Base-by-base conservation (phyloP, 75 land plant species). In the Cupressus sempervirens region DNA sequence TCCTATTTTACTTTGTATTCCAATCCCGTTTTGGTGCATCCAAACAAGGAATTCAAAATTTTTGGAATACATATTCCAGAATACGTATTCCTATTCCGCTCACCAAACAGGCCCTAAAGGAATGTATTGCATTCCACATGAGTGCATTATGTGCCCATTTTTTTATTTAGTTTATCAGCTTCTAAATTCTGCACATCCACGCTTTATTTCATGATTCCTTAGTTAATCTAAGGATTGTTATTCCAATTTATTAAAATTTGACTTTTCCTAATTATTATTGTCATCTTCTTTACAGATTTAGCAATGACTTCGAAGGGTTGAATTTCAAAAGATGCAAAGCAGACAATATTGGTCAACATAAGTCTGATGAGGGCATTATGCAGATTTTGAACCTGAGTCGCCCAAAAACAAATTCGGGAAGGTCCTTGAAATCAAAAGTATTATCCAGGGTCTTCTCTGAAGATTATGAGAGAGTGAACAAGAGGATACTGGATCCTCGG, bases 361-460 rank as follows among this genome's bases (percentile, higher is more conserved):
- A 76, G 18, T 82, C 84, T 84, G 85, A 81, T 18, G 85, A 82
- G 16, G 88, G 85, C 48, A 91, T 87, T 5, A 84, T 84, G 40
- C 65, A 41, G 36, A 56, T 87, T 58, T 84, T 81, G 1, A 86
- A 85, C 58, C 40, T 84, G 53, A 76, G 53, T 45, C 15, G 68
- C 14, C 75, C 48, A 70, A 89, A 73, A 56, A 0, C 38, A 32
- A 89, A 41, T 1, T 23, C 54, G 36, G 85, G 90, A 76, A 86
- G 32, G 45, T 91, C 90, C 26, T 81, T 93, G 56, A 91, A 91
- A 82, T 81, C 84, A n/a, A 92, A 85, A 87, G 94, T 92, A 0
- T 83, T 91, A 45, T 91, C 94, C 14, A 86, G 95, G 85, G 98
- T 94, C 1, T 93, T 94, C 88, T 92, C 94, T 14, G 98, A 96